Base-by-base conservation (phyloP, 352 stramenopile species). In the Phytophthora foliorum region DNA sequence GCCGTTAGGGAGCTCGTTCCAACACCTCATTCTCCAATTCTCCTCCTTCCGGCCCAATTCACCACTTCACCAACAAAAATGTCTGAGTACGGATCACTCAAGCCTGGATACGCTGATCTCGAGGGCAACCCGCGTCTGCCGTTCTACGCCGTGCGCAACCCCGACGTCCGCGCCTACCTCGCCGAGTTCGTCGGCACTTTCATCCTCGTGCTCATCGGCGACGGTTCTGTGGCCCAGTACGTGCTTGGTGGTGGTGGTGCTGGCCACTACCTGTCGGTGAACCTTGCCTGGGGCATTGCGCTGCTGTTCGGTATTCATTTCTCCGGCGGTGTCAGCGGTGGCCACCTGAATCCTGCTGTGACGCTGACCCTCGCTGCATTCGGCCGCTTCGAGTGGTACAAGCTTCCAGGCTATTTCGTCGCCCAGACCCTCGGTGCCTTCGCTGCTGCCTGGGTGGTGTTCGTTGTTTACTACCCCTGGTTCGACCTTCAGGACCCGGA, bases 341-440 rank as follows among this genome's bases (percentile, higher is more conserved):
- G 75, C 1, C 84, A 92, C 68, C 55, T 92, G n/a, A 92, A 92
- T 56, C 81, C 81, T 1, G 77, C 81, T 2, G 78, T 92, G 10
- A 80, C 81, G 0, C 34, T 86, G 25, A 80, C 81, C 8, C 72
- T 87, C 16, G 81, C 80, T 9, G 48, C 63, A 5, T 88, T 81
- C 36, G 57, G 69, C 7, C 71, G 73, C 14, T 73, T 92, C 32
- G 63, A 80, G 54, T 88, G 78, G 80, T 59, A 59, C 68, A 87
- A 87, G 48, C 64, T 86, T 1, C 78, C 77, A 0, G 71, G 71
- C 16, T 91, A 88, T 67, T 74, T 84, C 24, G 6, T 85, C 8
- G 67, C 78, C 2, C 82, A 91, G 58, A 70, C 71, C 0, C 4
- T 83, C 13, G 82, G 76, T 2, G 78, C 72, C 1, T 89, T 91